Evolutionary conservation across 192 early-diverging fungal species (phyloP).

Genomic region (Dimargaris xerosporica): DNA sequence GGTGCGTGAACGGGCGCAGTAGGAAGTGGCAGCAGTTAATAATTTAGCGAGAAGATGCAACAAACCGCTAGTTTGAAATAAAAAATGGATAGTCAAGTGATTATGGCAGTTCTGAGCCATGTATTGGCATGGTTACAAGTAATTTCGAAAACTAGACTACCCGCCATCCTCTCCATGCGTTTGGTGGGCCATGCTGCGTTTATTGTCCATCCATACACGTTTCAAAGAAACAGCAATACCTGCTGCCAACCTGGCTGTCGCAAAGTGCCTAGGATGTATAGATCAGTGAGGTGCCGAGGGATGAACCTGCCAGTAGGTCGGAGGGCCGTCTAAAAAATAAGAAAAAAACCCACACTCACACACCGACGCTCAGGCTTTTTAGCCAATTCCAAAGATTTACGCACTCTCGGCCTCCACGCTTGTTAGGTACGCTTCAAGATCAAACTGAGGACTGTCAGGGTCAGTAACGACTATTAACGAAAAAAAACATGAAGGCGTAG

Average conservation of each 20-base stretch:
- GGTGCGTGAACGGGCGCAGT: too few species aligned
- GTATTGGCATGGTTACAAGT: too few species aligned
- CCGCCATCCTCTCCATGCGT: too few species aligned
- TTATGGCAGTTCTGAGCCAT: too few species aligned
- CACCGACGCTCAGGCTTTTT: background rate
- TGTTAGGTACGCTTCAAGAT: conserved; percentile 35
- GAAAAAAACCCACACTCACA: background rate
- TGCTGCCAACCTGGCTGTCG: background rate
- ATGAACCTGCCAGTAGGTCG: background rate
- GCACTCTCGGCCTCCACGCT: background rate
- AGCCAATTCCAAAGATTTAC: background rate
- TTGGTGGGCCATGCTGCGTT: too few species aligned
- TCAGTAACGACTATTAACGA: conserved; percentile 25
- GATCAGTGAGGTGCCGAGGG: background rate
- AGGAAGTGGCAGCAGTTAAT: background rate
- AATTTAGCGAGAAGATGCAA: too few species aligned
- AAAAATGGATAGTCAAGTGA: too few species aligned
- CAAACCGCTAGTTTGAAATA: too few species aligned
- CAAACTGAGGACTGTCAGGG: conserved; percentile 38
- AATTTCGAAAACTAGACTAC: too few species aligned
- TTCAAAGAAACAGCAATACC: too few species aligned
- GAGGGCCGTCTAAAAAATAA: background rate
- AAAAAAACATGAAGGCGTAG: background rate
- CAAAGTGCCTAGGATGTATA: background rate
- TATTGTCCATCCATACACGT: too few species aligned